Evolutionary conservation across 495 filamentous ascomycete genomes (phyloP), one percentile per base, ranked within the genome.

Genomic region (Lasiosphaeria miniovina): DNA sequence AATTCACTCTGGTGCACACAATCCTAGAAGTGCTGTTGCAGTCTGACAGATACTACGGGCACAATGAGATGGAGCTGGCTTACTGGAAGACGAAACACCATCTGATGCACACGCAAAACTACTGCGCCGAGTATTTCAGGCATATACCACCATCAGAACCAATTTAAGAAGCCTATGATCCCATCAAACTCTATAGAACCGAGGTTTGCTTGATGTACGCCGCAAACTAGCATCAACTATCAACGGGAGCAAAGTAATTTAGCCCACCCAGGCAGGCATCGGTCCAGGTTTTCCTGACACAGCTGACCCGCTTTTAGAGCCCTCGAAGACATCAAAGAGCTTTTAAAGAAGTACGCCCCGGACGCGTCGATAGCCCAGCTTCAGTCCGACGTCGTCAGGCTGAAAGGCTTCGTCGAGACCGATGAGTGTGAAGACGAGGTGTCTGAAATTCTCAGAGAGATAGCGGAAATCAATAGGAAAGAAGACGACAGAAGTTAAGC

Each of bases 31-130:
- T n/a, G n/a, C n/a, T n/a, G n/a, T n/a, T n/a, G n/a, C n/a, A n/a
- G n/a, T n/a, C n/a, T n/a, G n/a, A n/a, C n/a, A n/a, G 46, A 5
- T 6, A 49, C 17, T 49, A 49, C 17, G 46, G 46, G 46, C 46
- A 49, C 46, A 49, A 49, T 49, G n/a, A 49, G 15, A 31, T 49
- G 46, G 46, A 49, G 5, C 46, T 49, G 6, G 15, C 46, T 7
- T 49, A 49, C n/a, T 49, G 46, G 46, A 49, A n/a, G n/a, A 49
- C 46, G 5, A 49, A 49, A n/a, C 46, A 49, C 46, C 46, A 49
- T n/a, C 6, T 7, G 46, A 49, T 49, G 46, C 6, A 31, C 46
- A 5, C 6, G 6, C 6, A 6, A n/a, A 5, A 49, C 46, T 49
- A 49, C 46, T 49, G 46, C 17, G n/a, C 46, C 46, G 46, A 49